phyloP scores from a whole-genome alignment of 2,329 filamentous ascomycete species.

The Ceratocystis variospora region DNA sequence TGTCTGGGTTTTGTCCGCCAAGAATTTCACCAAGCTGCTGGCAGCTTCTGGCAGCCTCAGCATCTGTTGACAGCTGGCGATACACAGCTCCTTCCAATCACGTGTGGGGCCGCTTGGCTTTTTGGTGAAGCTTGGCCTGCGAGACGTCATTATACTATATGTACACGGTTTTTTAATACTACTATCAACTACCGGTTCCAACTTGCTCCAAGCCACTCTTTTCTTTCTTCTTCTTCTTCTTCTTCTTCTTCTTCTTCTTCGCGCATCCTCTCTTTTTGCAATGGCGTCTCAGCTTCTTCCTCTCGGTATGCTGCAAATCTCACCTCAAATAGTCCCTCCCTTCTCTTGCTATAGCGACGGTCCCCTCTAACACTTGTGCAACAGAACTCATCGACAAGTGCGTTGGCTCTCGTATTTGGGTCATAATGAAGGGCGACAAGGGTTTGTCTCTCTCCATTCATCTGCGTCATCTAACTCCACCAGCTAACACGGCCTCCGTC shows the following conservation, averaged over 20 bases:
- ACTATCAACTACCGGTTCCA: too few species aligned
- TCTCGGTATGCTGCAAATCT: constrained; percentile 38
- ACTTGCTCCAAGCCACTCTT: background rate
- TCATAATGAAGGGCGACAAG: constrained; percentile 98
- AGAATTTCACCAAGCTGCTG: background rate
- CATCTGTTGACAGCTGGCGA: background rate
- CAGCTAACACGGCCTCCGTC: constrained; percentile 12
- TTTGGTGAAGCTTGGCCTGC: background rate
- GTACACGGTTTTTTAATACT: background rate
- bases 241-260: background rate
- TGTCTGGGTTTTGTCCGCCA: background rate
- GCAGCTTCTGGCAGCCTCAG: background rate
- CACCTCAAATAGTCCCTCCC: background rate
- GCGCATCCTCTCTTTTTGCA: background rate
- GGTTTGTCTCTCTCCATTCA: constrained; percentile 38
- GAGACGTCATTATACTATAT: constrained; percentile 5
- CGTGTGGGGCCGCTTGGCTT: constrained; percentile 4
- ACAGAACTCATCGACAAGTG: constrained; percentile 97
- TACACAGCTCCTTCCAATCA: background rate
- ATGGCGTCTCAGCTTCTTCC: constrained; percentile 66
- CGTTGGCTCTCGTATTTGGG: constrained; percentile 94
- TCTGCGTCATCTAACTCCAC: background rate
- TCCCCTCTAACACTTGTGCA: background rate
- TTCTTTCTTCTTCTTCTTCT: background rate
- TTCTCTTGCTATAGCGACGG: background rate